A percentile compares a stretch with the other conserved stretches of the same genome.
Conservation (phyloP, 2,329 filamentous ascomycete genomes). For the Botryosphaeria agaves region DNA sequence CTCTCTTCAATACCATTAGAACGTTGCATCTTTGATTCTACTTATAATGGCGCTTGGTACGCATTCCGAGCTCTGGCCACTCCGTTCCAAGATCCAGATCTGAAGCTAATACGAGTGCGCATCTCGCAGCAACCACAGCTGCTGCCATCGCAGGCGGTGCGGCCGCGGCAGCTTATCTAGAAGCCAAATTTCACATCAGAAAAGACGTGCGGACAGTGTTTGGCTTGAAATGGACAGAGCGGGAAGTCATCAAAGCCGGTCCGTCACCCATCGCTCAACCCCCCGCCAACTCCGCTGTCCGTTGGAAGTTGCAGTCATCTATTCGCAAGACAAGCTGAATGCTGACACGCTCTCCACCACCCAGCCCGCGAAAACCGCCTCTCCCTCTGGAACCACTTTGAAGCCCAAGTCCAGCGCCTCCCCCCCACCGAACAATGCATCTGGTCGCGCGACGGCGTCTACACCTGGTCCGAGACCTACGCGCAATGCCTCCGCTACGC, state of each 20-base stretch:
- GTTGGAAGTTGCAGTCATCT: not conserved
- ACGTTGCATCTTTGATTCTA: too few species aligned
- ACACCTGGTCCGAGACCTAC: conserved; percentile 40
- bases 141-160: conserved; percentile 8
- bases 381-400: conserved; percentile 51
- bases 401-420: conserved; percentile 33
- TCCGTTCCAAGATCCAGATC: too few species aligned
- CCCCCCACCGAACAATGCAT: conserved; percentile 36
- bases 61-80: too few species aligned
- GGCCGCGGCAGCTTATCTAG: conserved; percentile 40
- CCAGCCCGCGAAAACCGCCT: conserved; percentile 33
- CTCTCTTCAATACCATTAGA: too few species aligned
- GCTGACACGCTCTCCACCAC: conserved; percentile 2
- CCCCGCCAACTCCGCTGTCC: not conserved
- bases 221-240: conserved; percentile 22
- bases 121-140: not conserved
- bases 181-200: conserved; percentile 50
- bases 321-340: not conserved
- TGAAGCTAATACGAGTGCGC: too few species aligned
- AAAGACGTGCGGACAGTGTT: conserved; percentile 40
- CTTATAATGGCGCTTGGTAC: too few species aligned
- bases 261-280: not conserved
- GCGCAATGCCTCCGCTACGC: conserved; percentile 42
- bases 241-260: conserved; percentile 33
- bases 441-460: conserved; percentile 47